Base-by-base conservation (phyloP, 148 eudicot species). In the Persicaria tinctoria region DNA sequence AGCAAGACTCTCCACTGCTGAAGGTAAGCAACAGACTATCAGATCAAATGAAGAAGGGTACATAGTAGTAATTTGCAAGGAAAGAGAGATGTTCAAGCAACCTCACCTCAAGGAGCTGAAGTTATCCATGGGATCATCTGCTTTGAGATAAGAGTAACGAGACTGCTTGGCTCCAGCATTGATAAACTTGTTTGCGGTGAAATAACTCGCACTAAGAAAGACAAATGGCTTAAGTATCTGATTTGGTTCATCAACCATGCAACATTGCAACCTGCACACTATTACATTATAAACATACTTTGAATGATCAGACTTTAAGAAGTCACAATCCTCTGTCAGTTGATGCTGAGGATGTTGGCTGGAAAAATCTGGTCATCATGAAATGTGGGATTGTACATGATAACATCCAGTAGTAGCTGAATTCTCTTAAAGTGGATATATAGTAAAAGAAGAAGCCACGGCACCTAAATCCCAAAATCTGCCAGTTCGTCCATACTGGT, bases 21-120 rank as follows among this genome's bases (percentile, higher is more conserved):
- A 60, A 66, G 44, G 38, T 63, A 66, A 14, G 70, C 17, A 66
- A 66, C 7, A 66, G 9, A 7, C 70, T 66, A 44, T 66, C 17
- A 66, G 70, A 47, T 66, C 70, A 66, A 5, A 41, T 14, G 46
- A 63, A 32, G 32, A 10, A 32, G 10, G 32, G 17, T 38, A 41
- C 17, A 41, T 41, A 1, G 17, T 2, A 66, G 70, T 66, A 41
- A 66, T 66, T 66, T 13, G 48, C 70, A 66, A 66, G 3, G 44
- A 64, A 12, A 44, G 17, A 14, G 8, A 6, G 70, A 66, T 41
- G 38, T 46, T 32, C 16, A 66, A 66, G 41, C 8, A 44, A 41
- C 48, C 14, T 66, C 70, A 66, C 70, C 70, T 66, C 70, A 66
- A 66, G 70, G 17, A 66, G 48, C 70, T 66, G 70, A 66, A 41